Evolutionary conservation across 495 filamentous ascomycete species (phyloP).

Genomic region (Aspergillus homomorphus): DNA sequence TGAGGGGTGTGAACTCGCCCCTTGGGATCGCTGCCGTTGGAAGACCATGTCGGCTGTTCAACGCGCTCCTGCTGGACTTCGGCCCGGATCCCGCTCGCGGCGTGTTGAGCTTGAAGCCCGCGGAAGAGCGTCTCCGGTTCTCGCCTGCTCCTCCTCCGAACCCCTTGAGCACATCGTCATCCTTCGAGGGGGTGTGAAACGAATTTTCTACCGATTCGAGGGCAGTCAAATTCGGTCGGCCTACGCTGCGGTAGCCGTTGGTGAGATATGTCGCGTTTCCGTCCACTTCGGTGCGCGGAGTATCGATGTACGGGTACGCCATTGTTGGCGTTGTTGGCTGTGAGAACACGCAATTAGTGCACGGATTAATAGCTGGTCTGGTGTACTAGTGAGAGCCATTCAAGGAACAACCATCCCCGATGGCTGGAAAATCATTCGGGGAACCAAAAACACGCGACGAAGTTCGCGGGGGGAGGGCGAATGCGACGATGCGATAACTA

Average conservation of each 20-base stretch:
- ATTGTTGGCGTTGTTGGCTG: conserved; percentile 24
- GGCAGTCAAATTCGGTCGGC: conserved; percentile 53
- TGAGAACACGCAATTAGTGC: conserved; percentile 10
- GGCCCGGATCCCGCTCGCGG: conserved; percentile 59
- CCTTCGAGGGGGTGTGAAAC: conserved; percentile 80
- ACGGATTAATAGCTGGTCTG: neutral
- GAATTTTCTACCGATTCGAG: conserved; percentile 81
- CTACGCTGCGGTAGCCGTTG: conserved; percentile 49
- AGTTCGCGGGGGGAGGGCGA: neutral
- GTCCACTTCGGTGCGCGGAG: conserved; percentile 69
- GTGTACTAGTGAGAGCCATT: conserved; percentile 17
- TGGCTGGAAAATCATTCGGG: conserved; percentile 1
- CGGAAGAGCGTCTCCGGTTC: conserved; percentile 49
- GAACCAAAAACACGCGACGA: neutral
- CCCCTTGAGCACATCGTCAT: conserved; percentile 65
- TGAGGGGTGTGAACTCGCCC: conserved; percentile 87
- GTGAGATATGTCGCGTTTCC: conserved; percentile 78
- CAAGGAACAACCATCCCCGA: conserved; percentile 34
- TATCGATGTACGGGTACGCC: conserved; percentile 63
- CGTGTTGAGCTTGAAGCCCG: conserved; percentile 59
- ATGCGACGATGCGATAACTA: conserved; percentile 9
- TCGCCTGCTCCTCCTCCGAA: conserved; percentile 47
- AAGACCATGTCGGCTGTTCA: conserved; percentile 64
- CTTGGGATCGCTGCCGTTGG: conserved; percentile 56
- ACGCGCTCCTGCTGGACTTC: conserved; percentile 45